Evolutionary conservation across 2,329 filamentous ascomycete species (phyloP).

Genomic region (Fonsecaea nubica): DNA sequence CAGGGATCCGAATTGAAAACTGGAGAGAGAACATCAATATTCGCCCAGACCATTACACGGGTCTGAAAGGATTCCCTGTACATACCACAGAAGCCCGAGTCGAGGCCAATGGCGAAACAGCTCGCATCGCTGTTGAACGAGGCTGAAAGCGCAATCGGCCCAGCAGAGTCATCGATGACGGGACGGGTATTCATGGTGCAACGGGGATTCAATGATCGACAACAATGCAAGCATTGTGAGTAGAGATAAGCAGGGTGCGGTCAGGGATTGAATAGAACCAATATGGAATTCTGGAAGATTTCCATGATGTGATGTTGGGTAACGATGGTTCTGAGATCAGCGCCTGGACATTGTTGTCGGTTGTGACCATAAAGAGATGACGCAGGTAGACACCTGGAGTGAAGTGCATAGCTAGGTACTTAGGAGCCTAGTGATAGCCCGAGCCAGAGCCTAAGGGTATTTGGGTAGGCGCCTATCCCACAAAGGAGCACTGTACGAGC

Average conservation of each 20-base stretch:
- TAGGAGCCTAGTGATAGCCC: background rate
- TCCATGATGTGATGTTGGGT: constrained; percentile 14
- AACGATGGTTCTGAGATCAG: background rate
- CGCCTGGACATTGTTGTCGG: background rate
- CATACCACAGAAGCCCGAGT: constrained; percentile 84
- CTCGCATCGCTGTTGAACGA: constrained; percentile 85
- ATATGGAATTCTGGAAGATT: constrained; percentile 15
- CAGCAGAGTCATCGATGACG: constrained; percentile 77
- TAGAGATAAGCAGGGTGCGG: background rate
- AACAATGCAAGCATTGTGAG: constrained; percentile 5
- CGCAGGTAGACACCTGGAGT: constrained; percentile 9
- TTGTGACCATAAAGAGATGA: constrained; percentile 9
- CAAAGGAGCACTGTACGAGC: background rate
- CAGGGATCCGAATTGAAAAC: constrained; percentile 77
- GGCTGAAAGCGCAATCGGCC: constrained; percentile 78
- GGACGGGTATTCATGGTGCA: constrained; percentile 85
- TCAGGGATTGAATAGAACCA: background rate
- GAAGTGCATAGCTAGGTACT: background rate
- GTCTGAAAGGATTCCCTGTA: constrained; percentile 31
- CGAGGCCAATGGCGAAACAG: constrained; percentile 85
- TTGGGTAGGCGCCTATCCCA: background rate
- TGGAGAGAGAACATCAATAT: constrained; percentile 45
- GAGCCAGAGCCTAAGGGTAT: background rate
- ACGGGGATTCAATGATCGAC: background rate
- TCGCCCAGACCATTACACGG: constrained; percentile 29